Base-by-base conservation (phyloP, 2,329 filamentous ascomycete species). In the Trematosphaeria pertusa region DNA sequence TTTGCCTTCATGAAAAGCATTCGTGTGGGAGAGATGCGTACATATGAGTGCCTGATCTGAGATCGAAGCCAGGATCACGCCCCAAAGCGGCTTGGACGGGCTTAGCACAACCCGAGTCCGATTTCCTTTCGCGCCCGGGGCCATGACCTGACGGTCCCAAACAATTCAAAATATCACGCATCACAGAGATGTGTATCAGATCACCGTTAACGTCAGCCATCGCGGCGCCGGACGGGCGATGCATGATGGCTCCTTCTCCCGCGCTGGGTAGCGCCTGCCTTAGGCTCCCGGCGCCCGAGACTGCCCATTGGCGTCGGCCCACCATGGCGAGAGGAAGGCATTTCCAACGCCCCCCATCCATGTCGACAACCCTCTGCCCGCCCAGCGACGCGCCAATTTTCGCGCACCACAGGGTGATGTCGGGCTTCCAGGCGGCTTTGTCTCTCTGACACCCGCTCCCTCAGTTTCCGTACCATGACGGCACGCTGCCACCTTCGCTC, bases 391-490 rank as follows among this genome's bases (percentile, higher is more conserved):
- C 50, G 40, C 46, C 41, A 37, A 24, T 45, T 45, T 41, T 31
- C 26, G 36, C 37, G 35, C 40, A 32, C 34, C 18, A 41, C 46
- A 46, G 45, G 43, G 46, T 56, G 42, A 46, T 51, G 42, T 53
- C 49, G 54, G 35, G 42, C 31, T 35, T 36, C 41, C 51, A 42
- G 32, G 34, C 34, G 36, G 26, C 33, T 37, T 34, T 14, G 7
- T 15, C 34, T 19, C 34, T 41, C 39, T 43, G 39, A 47, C 43
- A 34, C 42, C 31, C 34, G 18, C 39, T 18, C 40, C 15, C 24
- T 41, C 35, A 15, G 21, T 39, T 14, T 30, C 32, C 5, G 10
- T 28, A 36, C n/a, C 24, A 43, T 48, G 48, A 48, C 44, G 44
- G 35, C 44, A 43, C 37, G 21, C 24, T 18, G 11, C 10, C 18